These are phyloP conservation scores for Solanum hybrid DNA, from an alignment of 305 asterid species.

Conservation along the genomic window DNA sequence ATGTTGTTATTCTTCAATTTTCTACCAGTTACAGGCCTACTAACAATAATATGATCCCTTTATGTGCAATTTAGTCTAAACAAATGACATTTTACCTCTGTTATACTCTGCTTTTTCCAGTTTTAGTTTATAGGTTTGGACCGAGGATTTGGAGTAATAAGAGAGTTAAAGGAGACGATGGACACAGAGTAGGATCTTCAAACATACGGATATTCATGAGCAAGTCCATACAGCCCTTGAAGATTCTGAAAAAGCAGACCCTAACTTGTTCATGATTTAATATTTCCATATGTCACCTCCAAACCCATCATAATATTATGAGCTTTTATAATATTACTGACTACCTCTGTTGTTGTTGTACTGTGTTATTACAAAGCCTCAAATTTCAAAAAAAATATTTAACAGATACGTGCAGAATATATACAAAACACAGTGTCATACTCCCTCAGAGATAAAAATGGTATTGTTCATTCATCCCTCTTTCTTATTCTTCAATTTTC, in stretches of 20 bases:
- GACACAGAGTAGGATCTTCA: neutral
- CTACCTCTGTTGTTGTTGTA: neutral
- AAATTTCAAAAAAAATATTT: too few relatives aligned
- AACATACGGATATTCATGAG: neutral
- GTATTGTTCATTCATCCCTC: neutral
- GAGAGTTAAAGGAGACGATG: too few relatives aligned
- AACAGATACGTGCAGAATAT: too few relatives aligned
- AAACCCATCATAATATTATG: neutral
- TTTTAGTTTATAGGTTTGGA: neutral
- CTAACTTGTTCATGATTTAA: too few relatives aligned
- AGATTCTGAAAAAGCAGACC: neutral
- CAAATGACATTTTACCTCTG: neutral
- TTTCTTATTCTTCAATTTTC: neutral
- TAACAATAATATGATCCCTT: too few relatives aligned
- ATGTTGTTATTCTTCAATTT: too few relatives aligned
- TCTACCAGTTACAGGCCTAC: too few relatives aligned
- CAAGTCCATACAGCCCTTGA: too few relatives aligned
- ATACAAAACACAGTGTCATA: neutral
- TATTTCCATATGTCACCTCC: neutral
- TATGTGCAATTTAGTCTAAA: neutral
- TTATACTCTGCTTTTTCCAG: neutral
- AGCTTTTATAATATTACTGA: neutral
- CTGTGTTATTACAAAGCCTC: neutral
- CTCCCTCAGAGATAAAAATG: neutral
- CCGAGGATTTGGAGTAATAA: too few relatives aligned